Percentiles rank a stretch among this genome's conserved stretches.
Conservation (phyloP, 306 rosid genomes). For the Ormosia emarginata region DNA sequence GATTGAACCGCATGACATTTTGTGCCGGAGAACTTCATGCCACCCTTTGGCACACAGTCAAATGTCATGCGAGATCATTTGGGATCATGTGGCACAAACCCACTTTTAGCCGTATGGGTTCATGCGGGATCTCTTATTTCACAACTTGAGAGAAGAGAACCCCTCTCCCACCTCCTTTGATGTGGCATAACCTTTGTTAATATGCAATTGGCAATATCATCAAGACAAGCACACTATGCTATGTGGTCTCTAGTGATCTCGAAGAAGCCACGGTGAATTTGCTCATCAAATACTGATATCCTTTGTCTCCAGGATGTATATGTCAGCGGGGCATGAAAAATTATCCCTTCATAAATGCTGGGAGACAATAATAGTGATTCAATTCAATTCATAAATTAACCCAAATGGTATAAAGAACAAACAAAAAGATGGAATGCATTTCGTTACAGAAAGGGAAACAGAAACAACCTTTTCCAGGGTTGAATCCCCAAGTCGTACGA, state of each 20-base stretch:
- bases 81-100: background rate
- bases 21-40: background rate
- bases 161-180: background rate
- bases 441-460: too few species aligned
- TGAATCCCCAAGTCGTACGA: too few species aligned
- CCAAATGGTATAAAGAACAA: background rate
- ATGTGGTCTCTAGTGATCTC: too few species aligned
- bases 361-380: background rate
- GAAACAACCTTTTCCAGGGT: too few species aligned
- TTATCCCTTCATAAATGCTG: background rate
- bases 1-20: background rate
- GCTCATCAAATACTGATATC: background rate
- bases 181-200: background rate
- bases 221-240: background rate
- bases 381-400: background rate
- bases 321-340: too few species aligned
- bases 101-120: background rate
- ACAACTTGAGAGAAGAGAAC: background rate
- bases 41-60: background rate
- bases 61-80: too few species aligned
- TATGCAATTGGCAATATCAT: slow-evolving; percentile 19
- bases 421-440: background rate
- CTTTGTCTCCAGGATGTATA: background rate
- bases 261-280: background rate
- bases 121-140: background rate